Base-by-base conservation (phyloP, 2,329 filamentous ascomycete species). In the Fusarium mundagurra region DNA sequence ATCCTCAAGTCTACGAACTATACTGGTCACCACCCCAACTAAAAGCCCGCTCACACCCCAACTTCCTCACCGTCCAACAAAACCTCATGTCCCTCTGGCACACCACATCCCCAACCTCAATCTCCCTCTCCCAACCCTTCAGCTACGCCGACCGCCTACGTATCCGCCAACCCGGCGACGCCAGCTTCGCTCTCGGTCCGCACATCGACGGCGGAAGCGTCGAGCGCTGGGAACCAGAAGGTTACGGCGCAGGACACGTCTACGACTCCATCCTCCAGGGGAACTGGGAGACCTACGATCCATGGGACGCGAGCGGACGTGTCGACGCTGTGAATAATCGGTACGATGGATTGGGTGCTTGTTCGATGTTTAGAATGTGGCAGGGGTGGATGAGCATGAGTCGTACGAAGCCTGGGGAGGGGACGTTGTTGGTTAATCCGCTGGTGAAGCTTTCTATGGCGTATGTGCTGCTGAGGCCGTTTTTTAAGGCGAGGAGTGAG, bases 311-410 rank as follows among this genome's bases (percentile, higher is more conserved):
- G 0, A 90, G 89, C 72, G 88, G 89, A 12, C 89, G 95, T 8
- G 86, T 96, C 0, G 82, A 84, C 0, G 94, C 92, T 7, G 88
- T 90, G 6, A 91, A 90, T 69, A 92, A 98, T 81, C 84, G 95
- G 39, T 96, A 98, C 80, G 88, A 94, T 58, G 94, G 95, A 1
- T 88, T 94, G 0, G 95, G 95, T 0, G 91, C 93, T 2, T 97
- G 94, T 83, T 92, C 89, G 51, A 94, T 95, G 86, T 95, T 98
- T 83, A 89, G 96, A 44, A 93, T 94, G 88, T 96, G 94, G 81
- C 95, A 98, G 83, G 95, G 94, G 24, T 98, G 95, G 95, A 82
- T 98, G 60, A 90, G 89, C 68, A 92, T 98, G 88, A 94, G 92
- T 66, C 84, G 86, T n/a, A 92, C 91, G 1, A 90, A 87, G 0